Evolutionary conservation across 495 filamentous ascomycete species (phyloP).

Genomic region (Poronia punctata): DNA sequence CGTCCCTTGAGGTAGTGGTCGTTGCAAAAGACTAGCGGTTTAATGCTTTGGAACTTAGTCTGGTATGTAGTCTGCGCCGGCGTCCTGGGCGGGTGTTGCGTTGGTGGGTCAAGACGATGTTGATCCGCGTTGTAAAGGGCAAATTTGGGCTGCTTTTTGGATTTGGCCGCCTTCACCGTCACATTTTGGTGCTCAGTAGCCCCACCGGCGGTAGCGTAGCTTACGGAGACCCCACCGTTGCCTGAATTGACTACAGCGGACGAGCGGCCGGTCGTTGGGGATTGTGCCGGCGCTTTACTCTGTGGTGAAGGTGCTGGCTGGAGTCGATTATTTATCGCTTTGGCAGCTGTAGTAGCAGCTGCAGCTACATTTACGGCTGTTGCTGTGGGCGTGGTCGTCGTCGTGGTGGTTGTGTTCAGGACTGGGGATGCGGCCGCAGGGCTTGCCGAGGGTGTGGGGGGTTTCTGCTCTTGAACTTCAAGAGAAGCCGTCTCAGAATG

Average conservation of each 20-base stretch:
- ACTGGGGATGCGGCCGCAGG: constrained; percentile 19
- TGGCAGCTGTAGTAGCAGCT: background rate
- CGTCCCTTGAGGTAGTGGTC: constrained; percentile 25
- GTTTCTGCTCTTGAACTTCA: constrained; percentile 15
- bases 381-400: background rate
- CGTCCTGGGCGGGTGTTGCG: constrained; percentile 24
- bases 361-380: background rate
- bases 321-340: background rate
- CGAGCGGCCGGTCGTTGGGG: constrained; percentile 16
- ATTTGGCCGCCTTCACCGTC: constrained; percentile 25
- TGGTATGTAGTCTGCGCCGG: constrained; percentile 23
- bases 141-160: constrained; percentile 24
- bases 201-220: constrained; percentile 26
- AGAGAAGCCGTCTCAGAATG: constrained; percentile 6
- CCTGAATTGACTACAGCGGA: constrained; percentile 23
- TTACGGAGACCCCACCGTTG: constrained; percentile 28
- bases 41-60: constrained; percentile 23
- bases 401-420: constrained; percentile 7
- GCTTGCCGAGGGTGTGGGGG: constrained; percentile 10
- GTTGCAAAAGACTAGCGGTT: constrained; percentile 26
- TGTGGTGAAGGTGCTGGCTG: constrained; percentile 4
- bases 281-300: background rate
- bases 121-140: constrained; percentile 20
- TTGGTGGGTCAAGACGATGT: constrained; percentile 23
- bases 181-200: constrained; percentile 24